Evolutionary conservation across 1,284 basidiomycete genomes (phyloP).

Genomic region (Trichosporon sp.): DNA sequence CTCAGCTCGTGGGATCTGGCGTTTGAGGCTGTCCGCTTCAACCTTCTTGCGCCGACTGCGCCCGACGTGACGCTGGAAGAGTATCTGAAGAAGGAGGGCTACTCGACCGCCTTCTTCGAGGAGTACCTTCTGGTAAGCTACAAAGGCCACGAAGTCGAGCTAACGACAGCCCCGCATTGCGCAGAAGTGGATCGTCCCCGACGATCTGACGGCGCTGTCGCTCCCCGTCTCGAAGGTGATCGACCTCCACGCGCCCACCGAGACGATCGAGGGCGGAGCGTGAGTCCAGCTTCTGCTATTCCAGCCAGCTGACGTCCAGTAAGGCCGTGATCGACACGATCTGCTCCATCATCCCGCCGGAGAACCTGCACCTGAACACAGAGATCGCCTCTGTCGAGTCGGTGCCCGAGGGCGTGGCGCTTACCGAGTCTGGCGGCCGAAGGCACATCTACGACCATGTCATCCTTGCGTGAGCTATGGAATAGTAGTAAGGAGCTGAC

Average conservation of each 20-base stretch:
- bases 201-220: constrained; percentile 14
- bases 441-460: constrained; percentile 62
- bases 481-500: not conserved
- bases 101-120: constrained; percentile 63
- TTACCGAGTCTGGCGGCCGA: constrained; percentile 34
- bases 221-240: constrained; percentile 6
- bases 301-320: constrained; percentile 28
- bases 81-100: constrained; percentile 63
- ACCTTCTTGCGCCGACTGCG: constrained; percentile 42
- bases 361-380: constrained; percentile 59
- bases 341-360: constrained; percentile 54
- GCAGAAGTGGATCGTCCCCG: constrained; percentile 6
- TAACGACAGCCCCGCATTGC: constrained; percentile 16
- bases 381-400: constrained; percentile 50
- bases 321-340: constrained; percentile 63
- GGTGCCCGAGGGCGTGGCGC: constrained; percentile 28
- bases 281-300: constrained; percentile 42
- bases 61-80: constrained; percentile 59
- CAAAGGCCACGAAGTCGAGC: not conserved
- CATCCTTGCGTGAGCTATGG: constrained; percentile 58
- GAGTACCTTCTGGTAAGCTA: constrained; percentile 69
- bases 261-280: constrained; percentile 62
- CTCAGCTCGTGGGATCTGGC: constrained; percentile 67
- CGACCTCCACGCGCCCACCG: not conserved
- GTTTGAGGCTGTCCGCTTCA: constrained; percentile 73